A percentile compares a stretch with the other conserved stretches of the same genome.
These are phyloP conservation scores for Cryptococcus sp. DNA, from an alignment of 1,284 basidiomycete species.

Conservation along the genomic window DNA sequence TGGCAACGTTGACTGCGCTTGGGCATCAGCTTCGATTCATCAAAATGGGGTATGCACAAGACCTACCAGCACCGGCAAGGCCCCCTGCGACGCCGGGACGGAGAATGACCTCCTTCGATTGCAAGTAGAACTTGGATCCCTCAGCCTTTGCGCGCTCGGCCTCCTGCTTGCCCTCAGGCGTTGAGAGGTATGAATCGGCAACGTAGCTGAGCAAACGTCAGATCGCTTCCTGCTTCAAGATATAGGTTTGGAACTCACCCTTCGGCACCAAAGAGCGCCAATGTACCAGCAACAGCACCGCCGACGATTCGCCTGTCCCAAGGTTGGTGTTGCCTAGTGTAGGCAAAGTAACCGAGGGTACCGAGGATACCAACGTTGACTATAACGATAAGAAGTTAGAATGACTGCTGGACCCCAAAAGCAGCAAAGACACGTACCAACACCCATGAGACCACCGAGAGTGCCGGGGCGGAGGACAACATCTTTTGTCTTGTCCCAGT, in stretches of 20 bases:
- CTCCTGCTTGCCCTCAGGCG: constrained; percentile 63
- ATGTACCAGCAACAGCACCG: constrained; percentile 59
- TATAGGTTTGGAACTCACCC: constrained; percentile 43
- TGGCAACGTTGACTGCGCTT: constrained; percentile 64
- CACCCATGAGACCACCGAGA: constrained; percentile 70
- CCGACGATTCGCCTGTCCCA: constrained; percentile 63
- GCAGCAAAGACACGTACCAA: constrained; percentile 60
- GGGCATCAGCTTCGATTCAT: not conserved
- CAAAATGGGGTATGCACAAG: not conserved
- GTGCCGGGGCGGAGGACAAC: constrained; percentile 68
- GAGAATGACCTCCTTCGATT: constrained; percentile 63
- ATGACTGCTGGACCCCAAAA: not conserved
- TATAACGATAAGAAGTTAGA: constrained; percentile 33
- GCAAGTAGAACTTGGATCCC: constrained; percentile 63
- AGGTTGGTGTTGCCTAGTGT: constrained; percentile 65
- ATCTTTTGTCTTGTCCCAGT: constrained; percentile 64
- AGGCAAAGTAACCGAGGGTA: constrained; percentile 65
- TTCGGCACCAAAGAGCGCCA: constrained; percentile 64
- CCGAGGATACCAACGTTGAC: constrained; percentile 73
- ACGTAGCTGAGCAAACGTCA: constrained; percentile 54
- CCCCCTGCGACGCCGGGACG: constrained; percentile 71
- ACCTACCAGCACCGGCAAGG: constrained; percentile 65
- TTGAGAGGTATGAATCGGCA: constrained; percentile 65
- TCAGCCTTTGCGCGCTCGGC: constrained; percentile 64
- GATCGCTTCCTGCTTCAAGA: constrained; percentile 1